These are phyloP conservation scores for Chromera velia DNA, from an alignment of 73 alveolate genomes.

Conservation along the genomic window DNA sequence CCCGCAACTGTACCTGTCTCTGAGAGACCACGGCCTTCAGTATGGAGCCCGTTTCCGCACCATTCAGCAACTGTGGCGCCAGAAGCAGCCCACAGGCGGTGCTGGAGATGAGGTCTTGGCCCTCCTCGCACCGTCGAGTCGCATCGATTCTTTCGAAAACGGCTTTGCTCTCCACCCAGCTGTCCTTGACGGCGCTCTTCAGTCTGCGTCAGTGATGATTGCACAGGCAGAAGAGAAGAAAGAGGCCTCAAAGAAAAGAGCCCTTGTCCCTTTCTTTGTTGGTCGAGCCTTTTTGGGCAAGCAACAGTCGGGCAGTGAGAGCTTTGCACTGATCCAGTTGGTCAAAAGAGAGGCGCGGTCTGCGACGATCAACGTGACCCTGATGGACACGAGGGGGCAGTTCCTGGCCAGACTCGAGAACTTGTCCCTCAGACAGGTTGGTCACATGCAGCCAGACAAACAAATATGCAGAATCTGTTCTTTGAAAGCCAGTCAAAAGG, in stretches of 20 bases:
- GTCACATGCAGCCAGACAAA: too few species aligned
- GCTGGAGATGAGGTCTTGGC: neutral
- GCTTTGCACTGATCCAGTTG: neutral
- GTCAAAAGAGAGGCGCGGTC: neutral
- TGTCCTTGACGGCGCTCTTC: neutral
- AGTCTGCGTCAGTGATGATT: neutral
- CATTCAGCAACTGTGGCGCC: conserved; percentile 1
- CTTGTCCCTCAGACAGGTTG: neutral
- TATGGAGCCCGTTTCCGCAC: conserved; percentile 28
- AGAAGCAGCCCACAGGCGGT: neutral
- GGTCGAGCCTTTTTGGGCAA: neutral
- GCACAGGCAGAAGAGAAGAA: neutral
- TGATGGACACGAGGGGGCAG: neutral
- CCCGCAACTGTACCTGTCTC: neutral
- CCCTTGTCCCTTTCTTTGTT: neutral
- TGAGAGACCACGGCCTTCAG: conserved; percentile 6
- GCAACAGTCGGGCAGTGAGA: neutral
- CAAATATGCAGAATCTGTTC: too few species aligned
- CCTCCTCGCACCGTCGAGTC: neutral
- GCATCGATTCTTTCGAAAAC: neutral
- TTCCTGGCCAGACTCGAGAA: neutral
- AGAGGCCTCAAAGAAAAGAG: neutral
- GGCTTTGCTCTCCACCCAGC: neutral
- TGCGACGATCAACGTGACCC: neutral
- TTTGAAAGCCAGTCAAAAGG: too few species aligned